Evolutionary conservation across 768 basidiomycete species (phyloP), one percentile per base, ranked within the genome.

Genomic region (Leucosporidium creatinivorum): DNA sequence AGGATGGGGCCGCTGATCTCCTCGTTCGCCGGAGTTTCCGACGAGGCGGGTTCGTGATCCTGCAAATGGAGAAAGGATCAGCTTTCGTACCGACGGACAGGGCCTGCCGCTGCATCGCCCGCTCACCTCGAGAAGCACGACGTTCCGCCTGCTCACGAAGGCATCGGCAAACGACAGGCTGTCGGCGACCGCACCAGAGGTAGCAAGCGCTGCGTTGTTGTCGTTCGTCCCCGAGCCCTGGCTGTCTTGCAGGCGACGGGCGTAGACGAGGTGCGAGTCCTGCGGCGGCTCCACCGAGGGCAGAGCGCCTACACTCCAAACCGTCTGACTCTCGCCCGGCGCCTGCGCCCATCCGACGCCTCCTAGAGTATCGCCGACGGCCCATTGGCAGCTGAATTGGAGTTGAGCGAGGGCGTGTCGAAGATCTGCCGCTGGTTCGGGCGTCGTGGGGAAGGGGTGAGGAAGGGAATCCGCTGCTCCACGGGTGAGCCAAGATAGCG

Each of bases 391-490:
- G 60, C 63, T 58, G 66, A 86, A 78, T 78, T 91, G 87, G 62
- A 91, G 80, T 61, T 82, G 77, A 73, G 82, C 82, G 68, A 91
- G 85, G 26, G 84, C 81, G 69, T 81, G 81, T 66, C 91, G 81
- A 57, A 93, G 80, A 80, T 93, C 91, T 70, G 79, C 76, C 54
- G 73, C 69, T 33, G 78, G 74, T 44, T 78, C 49, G 33, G 67
- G 72, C 60, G 77, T 28, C 75, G 72, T 77, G 77, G 63, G 69
- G 74, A 72, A 76, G 77, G 57, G 77, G 72, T 26, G 78, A 75
- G 74, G 77, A 76, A 68, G 79, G 68, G 62, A 78, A 76, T 62
- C 73, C 74, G 72, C 82, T 81, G 60, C 79, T 68, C 51, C 78
- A n/a, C 68, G 77, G 75, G 44, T 69, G 44, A 58, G 33, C 61